Percentiles rank a stretch among this genome's conserved stretches.
Conservation (phyloP, 192 early-diverging fungal genomes). For the Umbelopsis ramanniana region DNA sequence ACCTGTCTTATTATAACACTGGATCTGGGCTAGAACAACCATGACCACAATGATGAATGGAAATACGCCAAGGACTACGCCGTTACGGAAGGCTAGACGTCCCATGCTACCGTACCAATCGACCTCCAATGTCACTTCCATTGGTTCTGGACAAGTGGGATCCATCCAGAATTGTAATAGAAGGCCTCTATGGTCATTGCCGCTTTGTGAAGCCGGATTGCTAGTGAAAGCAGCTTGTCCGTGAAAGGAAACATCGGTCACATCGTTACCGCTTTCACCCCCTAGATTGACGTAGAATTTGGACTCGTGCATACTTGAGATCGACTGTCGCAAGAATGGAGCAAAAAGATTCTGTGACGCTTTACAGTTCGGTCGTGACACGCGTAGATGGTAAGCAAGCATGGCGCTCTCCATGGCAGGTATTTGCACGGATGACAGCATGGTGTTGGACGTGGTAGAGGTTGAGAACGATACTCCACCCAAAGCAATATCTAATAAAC, state of each 20-base stretch:
- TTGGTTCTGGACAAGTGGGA: conserved; percentile 47
- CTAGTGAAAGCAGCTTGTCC: conserved; percentile 51
- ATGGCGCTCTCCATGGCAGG: conserved; percentile 57
- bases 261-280: conserved; percentile 12
- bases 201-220: conserved; percentile 14
- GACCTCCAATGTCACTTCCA: conserved; percentile 53
- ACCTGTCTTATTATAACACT: conserved; percentile 40
- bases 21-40: conserved; percentile 52
- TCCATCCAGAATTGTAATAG: conserved; percentile 59
- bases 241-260: conserved; percentile 54
- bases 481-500: conserved; percentile 20
- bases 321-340: conserved; percentile 58
- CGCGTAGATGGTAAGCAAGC: conserved; percentile 54
- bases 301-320: conserved; percentile 58
- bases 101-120: conserved; percentile 76
- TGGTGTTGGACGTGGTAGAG: conserved; percentile 10
- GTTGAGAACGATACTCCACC: conserved; percentile 26
- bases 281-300: conserved; percentile 55
- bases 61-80: conserved; percentile 69
- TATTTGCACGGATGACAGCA: conserved; percentile 48
- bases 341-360: conserved; percentile 40
- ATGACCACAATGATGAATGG: conserved; percentile 67
- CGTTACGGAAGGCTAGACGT: conserved; percentile 69
- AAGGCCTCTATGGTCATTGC: conserved; percentile 41
- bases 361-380: conserved; percentile 38